phyloP scores from a whole-genome alignment of 2,329 filamentous ascomycete genomes.

The Trichophyton mentagrophytes region DNA sequence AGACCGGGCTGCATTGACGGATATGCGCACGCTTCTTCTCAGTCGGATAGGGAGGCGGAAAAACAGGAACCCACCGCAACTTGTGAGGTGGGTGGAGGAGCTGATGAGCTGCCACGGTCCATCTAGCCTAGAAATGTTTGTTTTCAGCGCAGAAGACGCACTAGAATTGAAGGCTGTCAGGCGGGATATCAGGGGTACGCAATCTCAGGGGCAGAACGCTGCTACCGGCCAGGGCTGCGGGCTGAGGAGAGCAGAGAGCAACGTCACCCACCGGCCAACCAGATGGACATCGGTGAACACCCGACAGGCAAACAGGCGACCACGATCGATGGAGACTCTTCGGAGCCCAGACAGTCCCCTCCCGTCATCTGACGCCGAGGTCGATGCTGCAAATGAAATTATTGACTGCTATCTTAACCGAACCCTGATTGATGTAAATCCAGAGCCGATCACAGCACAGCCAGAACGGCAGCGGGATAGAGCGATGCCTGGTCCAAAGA shows the following conservation, averaged over 20 bases:
- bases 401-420: conserved; percentile 5
- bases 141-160: conserved; percentile 6
- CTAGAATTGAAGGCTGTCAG: conserved; percentile 4
- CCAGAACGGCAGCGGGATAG: background rate
- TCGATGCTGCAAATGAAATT: conserved; percentile 7
- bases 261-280: background rate
- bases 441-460: background rate
- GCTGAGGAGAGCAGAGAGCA: background rate
- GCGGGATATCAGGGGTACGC: background rate
- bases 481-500: background rate
- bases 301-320: background rate
- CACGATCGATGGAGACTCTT: background rate
- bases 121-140: conserved; percentile 4
- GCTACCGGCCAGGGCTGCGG: background rate
- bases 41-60: conserved; percentile 21
- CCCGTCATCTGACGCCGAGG: background rate
- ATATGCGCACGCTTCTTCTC: conserved; percentile 21
- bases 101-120: conserved; percentile 15
- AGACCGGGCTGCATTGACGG: conserved; percentile 18
- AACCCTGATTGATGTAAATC: background rate
- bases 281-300: background rate
- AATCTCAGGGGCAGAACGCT: background rate
- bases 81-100: conserved; percentile 22
- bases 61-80: conserved; percentile 15
- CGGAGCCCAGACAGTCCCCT: background rate